These are phyloP conservation scores for Globisporangium cylindrosporum DNA, from an alignment of 352 stramenopile genomes.

Conservation along the genomic window DNA sequence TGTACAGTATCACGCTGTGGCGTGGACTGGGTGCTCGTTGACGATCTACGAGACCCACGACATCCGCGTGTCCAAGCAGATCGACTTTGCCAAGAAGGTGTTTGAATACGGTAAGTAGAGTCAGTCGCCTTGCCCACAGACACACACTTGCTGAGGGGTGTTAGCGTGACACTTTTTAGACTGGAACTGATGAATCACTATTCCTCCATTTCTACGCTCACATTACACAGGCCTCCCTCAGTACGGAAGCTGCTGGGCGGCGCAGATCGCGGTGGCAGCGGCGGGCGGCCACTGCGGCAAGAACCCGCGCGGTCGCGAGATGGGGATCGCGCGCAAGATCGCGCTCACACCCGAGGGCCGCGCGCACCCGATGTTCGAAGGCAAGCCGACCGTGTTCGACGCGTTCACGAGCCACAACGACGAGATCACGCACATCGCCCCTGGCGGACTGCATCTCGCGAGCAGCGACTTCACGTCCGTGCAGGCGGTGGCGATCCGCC, in stretches of 20 bases:
- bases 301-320: slow-evolving; percentile 71
- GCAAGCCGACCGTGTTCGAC: slow-evolving; percentile 77
- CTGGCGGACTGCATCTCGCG: slow-evolving; percentile 52
- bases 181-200: background rate
- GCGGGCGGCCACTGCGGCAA: slow-evolving; percentile 56
- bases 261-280: slow-evolving; percentile 72
- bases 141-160: too few species aligned
- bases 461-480: slow-evolving; percentile 71
- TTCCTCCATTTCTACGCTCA: background rate
- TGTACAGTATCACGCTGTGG: slow-evolving; percentile 64
- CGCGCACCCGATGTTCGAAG: slow-evolving; percentile 79
- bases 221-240: slow-evolving; percentile 54
- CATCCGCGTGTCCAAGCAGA: slow-evolving; percentile 64
- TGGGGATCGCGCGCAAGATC: slow-evolving; percentile 80
- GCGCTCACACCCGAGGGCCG: slow-evolving; percentile 65
- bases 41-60: slow-evolving; percentile 66
- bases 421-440: slow-evolving; percentile 72
- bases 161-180: too few species aligned
- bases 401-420: slow-evolving; percentile 84
- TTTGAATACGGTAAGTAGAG: slow-evolving; percentile 49
- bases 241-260: slow-evolving; percentile 81
- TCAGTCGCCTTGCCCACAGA: too few species aligned
- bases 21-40: slow-evolving; percentile 74
- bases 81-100: slow-evolving; percentile 62
- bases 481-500: slow-evolving; percentile 65